phyloP scores from a whole-genome alignment of 2,329 filamentous ascomycete genomes.

The Kalaharituber pfeilii region DNA sequence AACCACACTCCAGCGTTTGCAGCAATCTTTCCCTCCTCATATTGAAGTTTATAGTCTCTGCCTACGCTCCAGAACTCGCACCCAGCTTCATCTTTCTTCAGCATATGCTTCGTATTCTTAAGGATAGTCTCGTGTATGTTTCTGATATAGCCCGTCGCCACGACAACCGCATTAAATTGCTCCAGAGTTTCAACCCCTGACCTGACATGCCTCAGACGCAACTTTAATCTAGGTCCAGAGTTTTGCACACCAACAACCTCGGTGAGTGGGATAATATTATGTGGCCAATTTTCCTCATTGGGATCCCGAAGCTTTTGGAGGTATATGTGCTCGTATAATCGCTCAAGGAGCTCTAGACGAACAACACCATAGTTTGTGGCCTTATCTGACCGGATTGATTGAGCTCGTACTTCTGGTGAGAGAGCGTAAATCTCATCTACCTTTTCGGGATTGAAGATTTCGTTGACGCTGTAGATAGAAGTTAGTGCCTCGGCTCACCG shows the following conservation, averaged over 20 bases:
- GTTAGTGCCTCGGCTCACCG: conserved; percentile 21
- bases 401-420: conserved; percentile 43
- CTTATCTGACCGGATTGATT: conserved; percentile 49
- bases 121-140: conserved; percentile 66
- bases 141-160: conserved; percentile 72
- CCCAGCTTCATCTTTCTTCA: conserved; percentile 30
- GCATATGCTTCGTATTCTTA: conserved; percentile 44
- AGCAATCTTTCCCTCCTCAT: conserved; percentile 50
- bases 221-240: conserved; percentile 16
- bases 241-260: conserved; percentile 47
- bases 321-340: conserved; percentile 75
- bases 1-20: conserved; percentile 67
- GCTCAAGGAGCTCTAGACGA: conserved; percentile 73
- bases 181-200: conserved; percentile 28
- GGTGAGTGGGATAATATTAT: conserved; percentile 56
- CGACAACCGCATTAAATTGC: conserved; percentile 61
- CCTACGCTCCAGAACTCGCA: conserved; percentile 45
- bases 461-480: conserved; percentile 52
- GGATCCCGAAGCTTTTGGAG: conserved; percentile 57
- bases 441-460: conserved; percentile 81
- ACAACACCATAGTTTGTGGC: conserved; percentile 93
- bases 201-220: conserved; percentile 33
- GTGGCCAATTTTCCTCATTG: conserved; percentile 59
- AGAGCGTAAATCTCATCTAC: conserved; percentile 61
- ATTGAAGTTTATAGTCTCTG: conserved; percentile 63